Base-by-base conservation (phyloP, 129 eudicot genomes). In the Escallonia herrerae region DNA sequence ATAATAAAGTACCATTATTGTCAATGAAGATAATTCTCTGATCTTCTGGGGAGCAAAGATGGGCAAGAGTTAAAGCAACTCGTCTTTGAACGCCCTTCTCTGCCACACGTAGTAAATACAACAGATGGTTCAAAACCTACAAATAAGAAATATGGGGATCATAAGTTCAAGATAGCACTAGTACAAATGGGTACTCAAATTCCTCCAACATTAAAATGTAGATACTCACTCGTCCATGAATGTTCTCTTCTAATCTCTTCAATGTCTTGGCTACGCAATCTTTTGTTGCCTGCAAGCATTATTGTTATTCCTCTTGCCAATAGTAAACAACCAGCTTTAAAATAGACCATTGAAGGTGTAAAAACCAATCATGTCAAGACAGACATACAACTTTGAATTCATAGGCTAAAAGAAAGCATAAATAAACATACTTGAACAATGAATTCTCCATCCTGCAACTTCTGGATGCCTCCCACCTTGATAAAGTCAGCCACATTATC, bases 261-360 rank as follows among this genome's bases (percentile, higher is more conserved):
- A 84, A 63, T 62, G 87, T 81, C 84, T 84, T 81, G 43, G 91
- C 82, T 58, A 84, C 87, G 78, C 84, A 84, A 76, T 81, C 87
- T 49, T 81, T 79, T 5, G 87, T 84, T 66, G 87, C 80, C 91
- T 84, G 77, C 70, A 75, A 60, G 61, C 5, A 58, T 58, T 37
- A 39, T 74, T 15, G 74, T 66, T 68, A 67, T 15, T 55, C 39
- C 6, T 58, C 58, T 40, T 43, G 60, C 50, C 40, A 51, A 38
- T 64, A 58, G 58, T 39, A 11, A 15, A 49, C 3, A 61, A 61
- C 22, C 43, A 43, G 15, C 39, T 63, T 15, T 63, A 50, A 12
- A 63, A 10, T 13, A 53, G 14, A 53, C 4, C 43, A 37, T 40
- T 6, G 5, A 66, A 40, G 40, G 3, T 15, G n/a, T 49, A 53